Percentiles rank a stretch among this genome's conserved stretches.
Evolutionary conservation across 108 stramenopile genomes (phyloP).

Genomic region (Nannochloropsis gaditana): DNA sequence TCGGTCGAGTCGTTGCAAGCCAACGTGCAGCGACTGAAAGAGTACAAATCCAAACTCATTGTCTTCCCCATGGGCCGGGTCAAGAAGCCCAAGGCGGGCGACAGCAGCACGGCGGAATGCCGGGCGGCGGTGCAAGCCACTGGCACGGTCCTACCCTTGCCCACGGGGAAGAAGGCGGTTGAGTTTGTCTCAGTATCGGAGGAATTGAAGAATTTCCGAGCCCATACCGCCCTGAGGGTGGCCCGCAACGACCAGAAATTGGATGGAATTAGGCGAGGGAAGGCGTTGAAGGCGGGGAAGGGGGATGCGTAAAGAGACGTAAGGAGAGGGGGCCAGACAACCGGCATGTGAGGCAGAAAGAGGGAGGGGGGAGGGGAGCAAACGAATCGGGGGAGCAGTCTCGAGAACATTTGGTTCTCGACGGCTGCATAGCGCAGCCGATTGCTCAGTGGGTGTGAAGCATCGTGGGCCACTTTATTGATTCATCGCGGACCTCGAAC

Average conservation of each 20-base stretch:
- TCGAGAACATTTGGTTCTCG: not conserved
- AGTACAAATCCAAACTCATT: conserved; percentile 88
- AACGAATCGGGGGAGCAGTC: conserved; percentile 1
- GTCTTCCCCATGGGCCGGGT: conserved; percentile 71
- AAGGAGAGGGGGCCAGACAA: not conserved
- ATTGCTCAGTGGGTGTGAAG: too few species aligned
- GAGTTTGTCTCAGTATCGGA: conserved; percentile 70
- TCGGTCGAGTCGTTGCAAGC: conserved; percentile 66
- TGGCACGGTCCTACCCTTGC: not conserved
- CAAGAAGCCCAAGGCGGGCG: conserved; percentile 71
- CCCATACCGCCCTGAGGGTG: conserved; percentile 47
- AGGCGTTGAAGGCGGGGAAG: conserved; percentile 46
- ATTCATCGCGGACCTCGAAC: too few species aligned
- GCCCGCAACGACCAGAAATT: conserved; percentile 53
- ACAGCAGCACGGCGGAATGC: conserved; percentile 63
- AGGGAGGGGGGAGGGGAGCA: not conserved
- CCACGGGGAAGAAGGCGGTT: conserved; percentile 40
- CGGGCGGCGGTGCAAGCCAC: conserved; percentile 59
- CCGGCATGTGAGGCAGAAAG: not conserved
- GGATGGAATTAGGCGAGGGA: conserved; percentile 43
- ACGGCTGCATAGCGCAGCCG: too few species aligned
- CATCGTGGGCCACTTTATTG: too few species aligned
- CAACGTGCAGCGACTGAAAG: conserved; percentile 90
- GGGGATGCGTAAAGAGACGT: conserved; percentile 31
- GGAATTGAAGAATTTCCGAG: conserved; percentile 65